Evolutionary conservation across 805 yeast genomes (phyloP), one percentile per base, ranked within the genome.

Genomic region (Candida easanensis): DNA sequence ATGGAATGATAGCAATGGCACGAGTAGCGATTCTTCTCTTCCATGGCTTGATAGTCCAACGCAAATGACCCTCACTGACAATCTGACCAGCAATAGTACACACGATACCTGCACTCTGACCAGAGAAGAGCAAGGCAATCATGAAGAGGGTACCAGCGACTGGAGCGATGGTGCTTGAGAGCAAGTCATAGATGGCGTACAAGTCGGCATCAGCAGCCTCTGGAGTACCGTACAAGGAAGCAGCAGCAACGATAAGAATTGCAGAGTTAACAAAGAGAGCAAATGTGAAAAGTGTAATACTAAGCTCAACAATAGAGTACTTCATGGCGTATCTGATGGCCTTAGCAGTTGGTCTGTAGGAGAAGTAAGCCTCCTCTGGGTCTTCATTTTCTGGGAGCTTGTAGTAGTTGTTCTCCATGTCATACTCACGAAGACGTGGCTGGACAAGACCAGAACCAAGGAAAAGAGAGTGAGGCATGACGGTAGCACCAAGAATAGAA

Each of bases 11-110:
- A 1, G 96, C 80, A 33, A 90, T 82, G 6, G 77, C 65, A 57
- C 97, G 74, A 0, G 97, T 90, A 10, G 81, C 70, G 9, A 90
- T 58, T 50, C 97, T 71, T 59, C 97, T 74, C 38, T 82, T 56
- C 86, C 95, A 83, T 4, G 97, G 97, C 48, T 71, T 74, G 33
- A 87, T 51, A 2, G 76, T 79, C 96, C 97, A 89, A 41, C 81
- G 76, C 31, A 90, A 68, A 57, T 87, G 91, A 1, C 97, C 97
- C 61, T 90, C 97, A 52, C 88, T 78, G 2, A 90, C 96, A 53
- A 90, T 81, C 63, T 90, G 95, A 9, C 97, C 97, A 0, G 95
- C 88, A 67, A 90, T 84, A 0, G 97, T 90, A 61, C 97, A 89
- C 2, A 89, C 90, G 33, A 90, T 80, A 38, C 97, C 96, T 0